phyloP scores from a whole-genome alignment of 768 basidiomycete genomes.

The Auricularia heimuer region DNA sequence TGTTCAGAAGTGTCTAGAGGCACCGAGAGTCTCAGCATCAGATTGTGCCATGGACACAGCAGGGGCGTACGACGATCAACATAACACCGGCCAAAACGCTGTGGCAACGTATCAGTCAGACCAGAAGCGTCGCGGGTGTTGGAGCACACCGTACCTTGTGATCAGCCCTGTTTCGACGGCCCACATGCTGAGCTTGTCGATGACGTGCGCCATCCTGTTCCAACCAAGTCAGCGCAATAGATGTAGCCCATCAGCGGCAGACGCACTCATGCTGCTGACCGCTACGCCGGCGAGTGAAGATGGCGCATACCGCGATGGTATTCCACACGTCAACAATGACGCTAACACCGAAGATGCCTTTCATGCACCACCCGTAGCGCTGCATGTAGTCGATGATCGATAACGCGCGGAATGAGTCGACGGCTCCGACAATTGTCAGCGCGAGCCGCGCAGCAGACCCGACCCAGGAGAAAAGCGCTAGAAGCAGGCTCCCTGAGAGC shows the following conservation, averaged over 20 bases:
- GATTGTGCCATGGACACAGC: neutral
- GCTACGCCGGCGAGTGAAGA: neutral
- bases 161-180: neutral
- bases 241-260: neutral
- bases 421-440: neutral
- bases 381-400: neutral
- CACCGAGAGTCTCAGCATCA: neutral
- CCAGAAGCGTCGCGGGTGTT: neutral
- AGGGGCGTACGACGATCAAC: neutral
- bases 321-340: neutral
- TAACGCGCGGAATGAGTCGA: neutral
- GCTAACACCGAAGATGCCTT: neutral
- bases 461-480: neutral
- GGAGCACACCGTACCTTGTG: neutral
- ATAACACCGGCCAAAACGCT: neutral
- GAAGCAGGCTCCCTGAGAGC: neutral
- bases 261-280: neutral
- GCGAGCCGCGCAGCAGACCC: neutral
- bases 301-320: neutral
- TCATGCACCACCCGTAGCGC: neutral
- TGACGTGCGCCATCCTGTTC: neutral
- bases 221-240: no score
- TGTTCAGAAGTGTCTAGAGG: neutral
- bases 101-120: neutral
- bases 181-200: neutral